These are phyloP conservation scores for Mucor lusitanicus DNA, from an alignment of 371 early-diverging fungal genomes.

Conservation along the genomic window DNA sequence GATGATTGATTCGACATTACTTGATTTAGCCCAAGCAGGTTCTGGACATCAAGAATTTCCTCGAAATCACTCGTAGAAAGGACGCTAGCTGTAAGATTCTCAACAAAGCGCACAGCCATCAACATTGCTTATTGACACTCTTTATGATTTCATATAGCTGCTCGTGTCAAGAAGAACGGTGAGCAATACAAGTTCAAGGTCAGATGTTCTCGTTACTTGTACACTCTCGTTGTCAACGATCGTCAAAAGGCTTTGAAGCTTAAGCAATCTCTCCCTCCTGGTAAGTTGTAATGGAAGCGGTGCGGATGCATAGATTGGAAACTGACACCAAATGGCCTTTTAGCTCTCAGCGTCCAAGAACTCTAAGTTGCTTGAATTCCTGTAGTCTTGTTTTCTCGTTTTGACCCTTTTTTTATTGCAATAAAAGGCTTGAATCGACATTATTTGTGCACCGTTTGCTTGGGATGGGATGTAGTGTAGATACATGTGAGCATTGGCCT, in stretches of 20 bases:
- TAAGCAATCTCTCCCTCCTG: slow-evolving; percentile 83
- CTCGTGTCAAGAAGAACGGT: slow-evolving; percentile 95
- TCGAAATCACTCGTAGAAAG: slow-evolving; percentile 89
- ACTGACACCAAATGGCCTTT: not conserved
- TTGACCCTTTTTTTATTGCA: not conserved
- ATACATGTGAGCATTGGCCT: not conserved
- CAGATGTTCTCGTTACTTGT: slow-evolving; percentile 92
- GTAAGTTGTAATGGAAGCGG: slow-evolving; percentile 36
- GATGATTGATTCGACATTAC: not conserved
- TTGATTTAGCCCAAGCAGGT: slow-evolving; percentile 86
- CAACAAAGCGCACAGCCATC: not conserved
- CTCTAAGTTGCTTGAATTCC: slow-evolving; percentile 19
- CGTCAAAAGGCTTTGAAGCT: slow-evolving; percentile 94
- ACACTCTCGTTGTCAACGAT: slow-evolving; percentile 91
- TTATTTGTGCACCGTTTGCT: not conserved
- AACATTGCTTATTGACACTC: not conserved
- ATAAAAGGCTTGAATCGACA: not conserved
- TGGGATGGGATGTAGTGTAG: not conserved
- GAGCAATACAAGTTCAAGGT: slow-evolving; percentile 95
- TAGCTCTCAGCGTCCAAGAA: slow-evolving; percentile 36
- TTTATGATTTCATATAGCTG: slow-evolving; percentile 49
- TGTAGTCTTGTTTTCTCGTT: not conserved
- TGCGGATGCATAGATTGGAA: not conserved
- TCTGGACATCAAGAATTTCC: slow-evolving; percentile 94
- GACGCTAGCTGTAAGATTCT: slow-evolving; percentile 79